Evolutionary conservation across 306 rosid genomes (phyloP).

Genomic region (Clitoria ternatea): DNA sequence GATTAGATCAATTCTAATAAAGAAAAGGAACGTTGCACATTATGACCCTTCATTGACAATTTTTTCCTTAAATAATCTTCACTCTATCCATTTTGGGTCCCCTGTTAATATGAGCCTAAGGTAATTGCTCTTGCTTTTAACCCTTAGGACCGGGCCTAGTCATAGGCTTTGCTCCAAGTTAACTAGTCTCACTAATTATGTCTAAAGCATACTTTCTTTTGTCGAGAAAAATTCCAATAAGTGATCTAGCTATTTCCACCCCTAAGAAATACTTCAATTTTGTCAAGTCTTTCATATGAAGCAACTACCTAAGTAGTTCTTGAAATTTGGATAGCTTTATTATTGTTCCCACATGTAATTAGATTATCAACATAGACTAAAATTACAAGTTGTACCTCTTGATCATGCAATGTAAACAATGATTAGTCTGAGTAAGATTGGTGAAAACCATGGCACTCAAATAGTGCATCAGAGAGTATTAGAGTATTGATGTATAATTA

Average conservation of each 20-base stretch:
- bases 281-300: neutral
- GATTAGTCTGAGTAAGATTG: neutral
- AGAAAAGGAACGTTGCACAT: too few species aligned
- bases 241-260: neutral
- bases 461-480: too few species aligned
- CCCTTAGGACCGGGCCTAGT: too few species aligned
- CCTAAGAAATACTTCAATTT: neutral
- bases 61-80: too few species aligned
- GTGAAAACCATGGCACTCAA: neutral
- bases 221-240: neutral
- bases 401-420: neutral
- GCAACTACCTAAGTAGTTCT: neutral
- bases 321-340: neutral
- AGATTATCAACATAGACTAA: neutral
- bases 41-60: too few species aligned
- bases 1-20: too few species aligned
- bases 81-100: too few species aligned
- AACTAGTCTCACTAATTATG: neutral
- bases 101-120: too few species aligned
- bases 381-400: neutral
- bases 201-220: neutral
- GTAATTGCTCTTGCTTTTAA: too few species aligned
- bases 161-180: neutral
- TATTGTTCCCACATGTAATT: neutral
- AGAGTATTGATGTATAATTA: too few species aligned